Conservation (phyloP, 2,329 filamentous ascomycete genomes). For the Trichophyton schoenleinii region DNA sequence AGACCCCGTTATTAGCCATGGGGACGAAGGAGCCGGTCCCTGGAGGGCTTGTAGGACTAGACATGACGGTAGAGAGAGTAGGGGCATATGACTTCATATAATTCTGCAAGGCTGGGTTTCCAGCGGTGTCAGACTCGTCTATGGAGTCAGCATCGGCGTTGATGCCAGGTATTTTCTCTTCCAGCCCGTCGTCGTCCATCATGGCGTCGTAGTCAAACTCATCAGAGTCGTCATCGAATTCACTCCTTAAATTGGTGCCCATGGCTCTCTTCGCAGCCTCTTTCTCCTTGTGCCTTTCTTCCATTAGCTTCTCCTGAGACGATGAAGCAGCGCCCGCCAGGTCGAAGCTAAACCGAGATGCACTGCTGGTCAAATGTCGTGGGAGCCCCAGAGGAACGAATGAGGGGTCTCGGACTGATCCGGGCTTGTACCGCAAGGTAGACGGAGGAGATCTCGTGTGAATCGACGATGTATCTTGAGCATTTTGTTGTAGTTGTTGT, state of each 20-base stretch:
- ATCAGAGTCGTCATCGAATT: conserved; percentile 28
- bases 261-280: conserved; percentile 32
- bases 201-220: conserved; percentile 34
- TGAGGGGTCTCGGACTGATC: conserved; percentile 10
- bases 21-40: neutral
- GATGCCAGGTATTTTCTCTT: conserved; percentile 38
- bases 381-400: conserved; percentile 27
- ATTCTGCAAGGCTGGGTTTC: neutral
- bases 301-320: conserved; percentile 48
- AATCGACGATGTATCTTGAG: neutral
- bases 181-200: conserved; percentile 31
- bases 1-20: neutral
- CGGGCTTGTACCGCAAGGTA: conserved; percentile 3
- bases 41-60: conserved; percentile 12
- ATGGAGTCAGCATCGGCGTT: conserved; percentile 36
- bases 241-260: conserved; percentile 20
- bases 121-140: conserved; percentile 18
- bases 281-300: conserved; percentile 50
- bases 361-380: conserved; percentile 42
- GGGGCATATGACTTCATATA: conserved; percentile 15
- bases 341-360: conserved; percentile 54
- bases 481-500: neutral
- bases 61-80: conserved; percentile 25
- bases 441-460: neutral
- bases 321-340: conserved; percentile 46